Conservation (phyloP, 306 rosid species). For the Inga laurina region DNA sequence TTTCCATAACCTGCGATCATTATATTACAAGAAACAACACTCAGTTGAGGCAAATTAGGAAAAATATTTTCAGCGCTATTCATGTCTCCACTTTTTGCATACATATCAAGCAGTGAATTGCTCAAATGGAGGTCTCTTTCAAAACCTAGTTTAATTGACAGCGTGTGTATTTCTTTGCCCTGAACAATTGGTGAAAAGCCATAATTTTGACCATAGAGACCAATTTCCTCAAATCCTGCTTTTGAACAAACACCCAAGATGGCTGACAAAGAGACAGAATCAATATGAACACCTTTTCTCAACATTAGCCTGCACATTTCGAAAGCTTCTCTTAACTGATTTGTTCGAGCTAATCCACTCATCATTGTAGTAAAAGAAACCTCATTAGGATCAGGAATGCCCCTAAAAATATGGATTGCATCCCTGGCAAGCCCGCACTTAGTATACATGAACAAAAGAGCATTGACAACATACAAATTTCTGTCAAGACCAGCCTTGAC, state of each 20-base stretch:
- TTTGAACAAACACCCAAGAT: conserved; percentile 61
- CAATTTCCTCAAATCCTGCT: conserved; percentile 45
- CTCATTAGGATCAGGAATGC: conserved; percentile 64
- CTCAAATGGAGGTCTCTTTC: conserved; percentile 64
- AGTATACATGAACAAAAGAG: conserved; percentile 61
- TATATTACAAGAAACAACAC: conserved; percentile 77
- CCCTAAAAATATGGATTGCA: conserved; percentile 57
- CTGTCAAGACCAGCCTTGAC: conserved; percentile 56
- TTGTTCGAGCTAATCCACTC: conserved; percentile 54
- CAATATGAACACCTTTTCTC: conserved; percentile 57
- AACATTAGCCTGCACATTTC: conserved; percentile 62
- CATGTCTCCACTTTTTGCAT: conserved; percentile 66
- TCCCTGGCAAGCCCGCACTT: conserved; percentile 58
- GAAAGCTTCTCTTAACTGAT: conserved; percentile 51
- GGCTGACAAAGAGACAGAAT: conserved; percentile 68
- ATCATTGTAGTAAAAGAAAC: conserved; percentile 79
- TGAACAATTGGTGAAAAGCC: conserved; percentile 30
- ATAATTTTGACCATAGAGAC: conserved; percentile 28
- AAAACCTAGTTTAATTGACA: conserved; percentile 64
- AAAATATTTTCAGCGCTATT: conserved; percentile 62
- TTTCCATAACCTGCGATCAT: conserved; percentile 78
- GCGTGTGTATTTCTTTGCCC: conserved; percentile 59
- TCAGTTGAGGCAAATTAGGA: conserved; percentile 36
- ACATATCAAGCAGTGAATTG: conserved; percentile 80
- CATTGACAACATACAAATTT: conserved; percentile 59